Evolutionary conservation across 192 early-diverging fungal species (phyloP), one percentile per base, ranked within the genome.

Genomic region (Linnemannia elongata): DNA sequence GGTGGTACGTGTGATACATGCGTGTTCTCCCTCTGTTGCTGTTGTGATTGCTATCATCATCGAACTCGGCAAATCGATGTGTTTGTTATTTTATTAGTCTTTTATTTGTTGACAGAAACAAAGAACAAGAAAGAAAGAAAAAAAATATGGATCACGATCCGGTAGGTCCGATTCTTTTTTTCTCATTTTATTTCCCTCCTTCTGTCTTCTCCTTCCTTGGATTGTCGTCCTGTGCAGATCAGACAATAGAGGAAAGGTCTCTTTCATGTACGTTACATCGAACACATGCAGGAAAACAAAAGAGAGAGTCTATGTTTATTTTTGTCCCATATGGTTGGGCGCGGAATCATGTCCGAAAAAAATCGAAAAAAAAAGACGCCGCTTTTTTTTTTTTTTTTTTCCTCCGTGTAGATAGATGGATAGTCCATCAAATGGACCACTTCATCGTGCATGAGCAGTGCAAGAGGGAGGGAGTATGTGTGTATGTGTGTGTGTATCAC

Each of bases 391-490:
- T 10, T 17, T 49, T 49, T 27, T 63, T 66, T 35, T 13, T 17
- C 60, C 27, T 66, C 30, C 27, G 3, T 66, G 60, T 27, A 15
- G 10, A 15, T 66, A 4, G 27, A 66, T 20, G 18, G 4, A 22
- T 20, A 4, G 49, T 52, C 3, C 20, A 52, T 52, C 27, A 66
- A 30, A 30, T 15, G 15, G n/a, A 49, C 15, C 22, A 33, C n/a
- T 66, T 3, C 27, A 66, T 66, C 60, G 60, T 66, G 60, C 60
- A 66, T 66, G 60, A 66, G 60, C 60, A 66, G 60, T 35, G 55
- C 55, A 60, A 27, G 1, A 10, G 55, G 10, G n/a, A 27, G 7
- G n/a, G 1, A 24, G 22, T 15, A 6, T 41, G 41, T 41, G 41
- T 44, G 6, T 44, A 9, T 44, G 22, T 7, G 17, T 27, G 8